These are phyloP conservation scores for Alternaria ethzedia DNA, from an alignment of 2,329 filamentous ascomycete genomes.

Conservation along the genomic window DNA sequence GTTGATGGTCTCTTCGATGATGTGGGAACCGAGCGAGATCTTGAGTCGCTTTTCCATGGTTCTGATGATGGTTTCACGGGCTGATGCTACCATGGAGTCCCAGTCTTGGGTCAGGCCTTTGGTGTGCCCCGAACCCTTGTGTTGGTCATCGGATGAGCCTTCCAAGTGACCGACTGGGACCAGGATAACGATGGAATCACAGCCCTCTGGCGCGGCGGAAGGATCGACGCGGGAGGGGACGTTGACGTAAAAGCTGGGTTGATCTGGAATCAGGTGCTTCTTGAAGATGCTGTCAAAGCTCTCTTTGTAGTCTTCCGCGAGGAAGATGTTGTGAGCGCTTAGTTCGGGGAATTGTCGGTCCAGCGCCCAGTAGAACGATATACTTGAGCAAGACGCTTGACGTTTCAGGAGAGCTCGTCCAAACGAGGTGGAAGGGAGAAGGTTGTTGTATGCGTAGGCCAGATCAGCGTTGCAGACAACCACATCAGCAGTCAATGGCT, in stretches of 20 bases:
- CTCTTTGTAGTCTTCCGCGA: conserved; percentile 73
- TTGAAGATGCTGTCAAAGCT: conserved; percentile 81
- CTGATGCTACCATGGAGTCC: conserved; percentile 64
- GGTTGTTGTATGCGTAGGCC: conserved; percentile 75
- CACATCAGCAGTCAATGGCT: conserved; percentile 64
- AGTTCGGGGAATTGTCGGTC: conserved; percentile 67
- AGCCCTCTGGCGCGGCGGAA: conserved; percentile 68
- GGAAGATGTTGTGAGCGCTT: conserved; percentile 76
- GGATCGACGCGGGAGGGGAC: conserved; percentile 74
- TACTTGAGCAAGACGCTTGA: conserved; percentile 71
- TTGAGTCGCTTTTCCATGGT: conserved; percentile 68
- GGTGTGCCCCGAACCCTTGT: conserved; percentile 49
- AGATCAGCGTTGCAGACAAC: conserved; percentile 77
- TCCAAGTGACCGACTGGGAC: conserved; percentile 75
- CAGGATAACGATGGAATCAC: conserved; percentile 71
- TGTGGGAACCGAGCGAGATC: conserved; percentile 57
- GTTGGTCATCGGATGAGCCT: conserved; percentile 48
- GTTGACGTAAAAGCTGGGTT: conserved; percentile 80
- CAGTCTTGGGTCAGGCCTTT: conserved; percentile 63
- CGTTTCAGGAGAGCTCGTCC: conserved; percentile 54
- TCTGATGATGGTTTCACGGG: conserved; percentile 65
- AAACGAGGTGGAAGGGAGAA: conserved; percentile 63
- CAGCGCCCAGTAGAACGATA: conserved; percentile 79
- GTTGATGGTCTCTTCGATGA: conserved; percentile 69
- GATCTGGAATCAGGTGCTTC: conserved; percentile 67